Base-by-base conservation (phyloP, 495 filamentous ascomycete genomes). In the Xylaria nigripes region DNA sequence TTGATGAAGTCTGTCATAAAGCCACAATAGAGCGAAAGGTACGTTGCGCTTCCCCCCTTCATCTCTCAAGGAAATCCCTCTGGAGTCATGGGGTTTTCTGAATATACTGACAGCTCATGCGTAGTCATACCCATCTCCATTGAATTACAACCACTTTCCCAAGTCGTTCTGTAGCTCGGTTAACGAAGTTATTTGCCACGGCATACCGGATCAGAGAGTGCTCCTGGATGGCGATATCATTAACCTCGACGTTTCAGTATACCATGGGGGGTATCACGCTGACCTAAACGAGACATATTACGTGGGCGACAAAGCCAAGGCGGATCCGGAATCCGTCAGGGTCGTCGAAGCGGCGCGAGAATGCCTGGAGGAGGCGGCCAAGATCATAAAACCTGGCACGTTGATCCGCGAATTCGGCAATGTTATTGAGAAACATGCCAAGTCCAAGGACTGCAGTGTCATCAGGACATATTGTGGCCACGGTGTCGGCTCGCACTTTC, bases 161-260 rank as follows among this genome's bases (percentile, higher is more conserved):
- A 99, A 99, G 76, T 99, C 93, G 1, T 84, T 96, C 43, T 99
- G 93, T 70, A 97, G 90, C 1, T 96, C 90, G 2, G 65, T 86
- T 55, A 99, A 99, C 74, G 93, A 99, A 71, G 85, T 95, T 52
- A 97, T 99, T 64, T 94, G 89, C 71, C 89, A 95, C 75, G 89
- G 89, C 49, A 94, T 95, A 51, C 89, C 89, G 16, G 89, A 95
- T 55, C 78, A 87, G 58, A 78, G 89, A 21, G 76, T 85, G 8
- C 73, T 95, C 7, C 69, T 86, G 45, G 88, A 95, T 55, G 89
- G 89, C 45, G 89, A 95, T 57, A 94, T 95, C 45, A 65, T 95
- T 68, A 95, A 95, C 69, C 85, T 95, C 48, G 89, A 95, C 60
- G 87, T 95, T 5, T 88, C 87, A 6, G 67, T 95, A 48, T 94